These are phyloP conservation scores for Fusarium clavum DNA, from an alignment of 2,329 filamentous ascomycete species.

Conservation along the genomic window DNA sequence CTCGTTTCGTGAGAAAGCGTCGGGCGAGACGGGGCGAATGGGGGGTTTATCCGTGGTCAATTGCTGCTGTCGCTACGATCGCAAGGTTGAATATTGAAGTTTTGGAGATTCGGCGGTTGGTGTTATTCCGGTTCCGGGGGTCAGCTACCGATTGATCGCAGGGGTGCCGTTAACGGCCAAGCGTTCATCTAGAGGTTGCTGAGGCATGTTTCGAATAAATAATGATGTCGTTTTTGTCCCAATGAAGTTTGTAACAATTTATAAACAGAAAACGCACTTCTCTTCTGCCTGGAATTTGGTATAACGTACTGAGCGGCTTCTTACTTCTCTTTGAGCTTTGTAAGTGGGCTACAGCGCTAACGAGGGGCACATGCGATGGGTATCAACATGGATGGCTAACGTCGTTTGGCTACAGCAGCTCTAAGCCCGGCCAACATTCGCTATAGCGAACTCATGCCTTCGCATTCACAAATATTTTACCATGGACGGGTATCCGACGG, in stretches of 20 bases:
- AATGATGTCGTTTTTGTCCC: constrained; percentile 1
- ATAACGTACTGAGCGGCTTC: no score
- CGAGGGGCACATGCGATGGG: constrained; percentile 44
- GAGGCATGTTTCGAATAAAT: neutral
- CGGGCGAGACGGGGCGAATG: constrained; percentile 9
- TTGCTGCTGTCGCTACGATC: constrained; percentile 10
- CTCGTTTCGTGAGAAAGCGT: constrained; percentile 3
- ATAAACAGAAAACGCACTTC: neutral
- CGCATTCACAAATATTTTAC: constrained; percentile 36
- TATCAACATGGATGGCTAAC: constrained; percentile 40
- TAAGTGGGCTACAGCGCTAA: constrained; percentile 43
- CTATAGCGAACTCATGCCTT: constrained; percentile 41
- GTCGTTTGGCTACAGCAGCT: constrained; percentile 37
- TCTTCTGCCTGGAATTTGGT: neutral
- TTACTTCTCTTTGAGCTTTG: constrained; percentile 26
- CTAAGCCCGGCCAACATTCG: constrained; percentile 34
- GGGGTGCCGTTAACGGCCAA: constrained; percentile 25
- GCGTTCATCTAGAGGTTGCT: neutral
- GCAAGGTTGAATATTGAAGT: constrained; percentile 37
- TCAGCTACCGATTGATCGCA: constrained; percentile 30
- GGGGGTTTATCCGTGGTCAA: constrained; percentile 20
- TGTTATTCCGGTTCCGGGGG: constrained; percentile 50
- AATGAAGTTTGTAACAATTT: neutral
- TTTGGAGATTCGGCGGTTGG: constrained; percentile 34
- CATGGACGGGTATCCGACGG: constrained; percentile 84